Base-by-base conservation (phyloP, 345 rosid genomes). In the Pseudoturritis turrita region DNA sequence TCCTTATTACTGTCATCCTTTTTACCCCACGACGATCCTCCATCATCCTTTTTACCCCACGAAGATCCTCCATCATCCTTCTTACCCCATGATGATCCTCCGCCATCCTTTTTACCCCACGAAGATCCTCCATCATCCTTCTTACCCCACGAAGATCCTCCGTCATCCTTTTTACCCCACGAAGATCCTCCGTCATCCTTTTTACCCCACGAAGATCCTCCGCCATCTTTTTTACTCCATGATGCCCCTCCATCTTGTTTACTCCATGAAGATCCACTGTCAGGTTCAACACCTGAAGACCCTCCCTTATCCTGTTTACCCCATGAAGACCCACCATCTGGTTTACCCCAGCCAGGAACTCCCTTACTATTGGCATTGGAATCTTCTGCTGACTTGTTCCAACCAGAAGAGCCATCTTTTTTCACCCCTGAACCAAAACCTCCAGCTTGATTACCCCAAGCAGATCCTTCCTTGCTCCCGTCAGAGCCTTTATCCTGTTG, bases 221-320 rank as follows among this genome's bases (percentile, higher is more conserved):
- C 28, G 0, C 23, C 37, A 29, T 18, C 62, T 8, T 71, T 10
- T 4, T 52, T 72, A 19, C 10, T 51, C 75, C 69, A 70, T 0
- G 45, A 17, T 4, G 73, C 7, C 5, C 18, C 65, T 45, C 46
- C 65, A n/a, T 44, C 75, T 4, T 46, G 9, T 46, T 59, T 64
- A 64, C 69, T 78, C 87, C 87, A 84, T 56, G 41, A 76, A 40
- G 60, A 73, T 3, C 73, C 73, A 8, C 36, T 7, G 3, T n/a
- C 84, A 87, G 88, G 84, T 66, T 72, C 76, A 18, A 54, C 81
- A 62, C 81, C 74, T 46, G 77, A 59, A 73, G 71, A 65, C 41
- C 63, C 66, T 57, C 65, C 73, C 2, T 15, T 40, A 12, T 56
- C 66, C 41, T 59, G 31, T 31, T 78, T 62, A 58, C 73, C 70